Evolutionary conservation across 139 green algal genomes (phyloP).

Genomic region (Edaphochlamys debaryana): DNA sequence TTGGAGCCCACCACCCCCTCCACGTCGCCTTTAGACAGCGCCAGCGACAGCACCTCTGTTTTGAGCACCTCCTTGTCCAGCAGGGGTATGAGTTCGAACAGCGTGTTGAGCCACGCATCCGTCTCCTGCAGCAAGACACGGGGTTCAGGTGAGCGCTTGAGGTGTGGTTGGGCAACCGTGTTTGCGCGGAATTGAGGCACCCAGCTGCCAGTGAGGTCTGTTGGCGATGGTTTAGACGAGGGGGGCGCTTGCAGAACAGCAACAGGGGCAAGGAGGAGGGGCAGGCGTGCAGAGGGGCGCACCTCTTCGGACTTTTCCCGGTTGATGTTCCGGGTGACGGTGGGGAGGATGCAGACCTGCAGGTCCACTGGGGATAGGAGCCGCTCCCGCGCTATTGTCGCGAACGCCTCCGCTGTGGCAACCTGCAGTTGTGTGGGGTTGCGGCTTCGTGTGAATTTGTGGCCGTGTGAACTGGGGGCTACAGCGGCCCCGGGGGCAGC

Average conservation of each 20-base stretch:
- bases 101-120: conserved; percentile 52
- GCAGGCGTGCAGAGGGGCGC: too few relatives aligned
- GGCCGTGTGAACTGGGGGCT: too few relatives aligned
- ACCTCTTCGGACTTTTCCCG: conserved; percentile 60
- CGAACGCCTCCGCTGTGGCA: conserved; percentile 52
- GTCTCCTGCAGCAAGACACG: conserved; percentile 42
- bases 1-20: conserved; percentile 49
- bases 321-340: conserved; percentile 57
- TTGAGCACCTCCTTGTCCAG: conserved; percentile 60
- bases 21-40: conserved; percentile 59
- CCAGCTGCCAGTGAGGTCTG: too few relatives aligned
- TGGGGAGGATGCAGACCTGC: conserved; percentile 54
- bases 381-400: conserved; percentile 45
- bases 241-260: too few relatives aligned
- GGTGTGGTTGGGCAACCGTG: too few relatives aligned
- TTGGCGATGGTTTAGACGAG: too few relatives aligned
- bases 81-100: conserved; percentile 54
- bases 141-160: background rate
- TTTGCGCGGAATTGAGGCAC: too few relatives aligned
- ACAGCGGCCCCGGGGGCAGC: too few relatives aligned
- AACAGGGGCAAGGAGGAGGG: too few relatives aligned
- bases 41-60: conserved; percentile 53
- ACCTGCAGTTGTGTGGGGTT: conserved; percentile 34
- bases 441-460: too few relatives aligned
- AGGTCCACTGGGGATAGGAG: conserved; percentile 52